A percentile compares a stretch with the other conserved stretches of the same genome.
These are phyloP conservation scores for Lepiota venenata DNA, from an alignment of 768 basidiomycete species.

Conservation along the genomic window DNA sequence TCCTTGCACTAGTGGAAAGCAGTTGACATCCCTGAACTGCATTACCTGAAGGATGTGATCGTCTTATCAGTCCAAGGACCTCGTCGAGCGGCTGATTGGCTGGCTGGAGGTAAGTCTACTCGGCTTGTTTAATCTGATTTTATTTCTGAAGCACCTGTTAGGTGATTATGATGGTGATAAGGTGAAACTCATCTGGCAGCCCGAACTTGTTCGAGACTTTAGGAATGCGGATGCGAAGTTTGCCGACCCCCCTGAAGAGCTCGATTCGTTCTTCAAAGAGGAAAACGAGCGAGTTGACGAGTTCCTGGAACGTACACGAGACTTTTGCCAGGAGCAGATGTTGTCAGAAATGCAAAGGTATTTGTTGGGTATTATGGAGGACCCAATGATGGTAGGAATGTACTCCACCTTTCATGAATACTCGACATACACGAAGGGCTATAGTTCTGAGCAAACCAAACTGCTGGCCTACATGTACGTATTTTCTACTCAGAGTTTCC, in stretches of 20 bases:
- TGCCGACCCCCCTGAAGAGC: conserved; percentile 43
- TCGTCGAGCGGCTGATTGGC: conserved; percentile 58
- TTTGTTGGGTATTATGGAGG: conserved; percentile 47
- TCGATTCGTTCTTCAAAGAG: conserved; percentile 38
- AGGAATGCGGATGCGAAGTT: conserved; percentile 45
- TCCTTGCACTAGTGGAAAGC: conserved; percentile 45
- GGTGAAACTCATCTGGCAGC: conserved; percentile 55
- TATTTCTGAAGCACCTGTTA: conserved; percentile 15
- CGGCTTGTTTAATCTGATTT: neutral
- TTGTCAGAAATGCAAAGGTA: conserved; percentile 41
- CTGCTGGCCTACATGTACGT: conserved; percentile 50
- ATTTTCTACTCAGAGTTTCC: neutral
- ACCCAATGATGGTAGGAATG: conserved; percentile 43
- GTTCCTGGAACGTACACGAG: conserved; percentile 31
- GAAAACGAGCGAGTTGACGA: conserved; percentile 41
- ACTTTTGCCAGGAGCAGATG: conserved; percentile 19
- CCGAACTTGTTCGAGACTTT: conserved; percentile 51
- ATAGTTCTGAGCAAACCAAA: conserved; percentile 42
- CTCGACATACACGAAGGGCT: conserved; percentile 51
- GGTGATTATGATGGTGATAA: conserved; percentile 76
- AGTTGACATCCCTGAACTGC: conserved; percentile 47
- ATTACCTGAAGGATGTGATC: conserved; percentile 53
- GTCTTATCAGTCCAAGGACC: conserved; percentile 48
- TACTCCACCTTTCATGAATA: conserved; percentile 58
- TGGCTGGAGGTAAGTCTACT: conserved; percentile 51